These are phyloP conservation scores for Leucosporidium yakuticum DNA, from an alignment of 768 basidiomycete species.

Conservation along the genomic window DNA sequence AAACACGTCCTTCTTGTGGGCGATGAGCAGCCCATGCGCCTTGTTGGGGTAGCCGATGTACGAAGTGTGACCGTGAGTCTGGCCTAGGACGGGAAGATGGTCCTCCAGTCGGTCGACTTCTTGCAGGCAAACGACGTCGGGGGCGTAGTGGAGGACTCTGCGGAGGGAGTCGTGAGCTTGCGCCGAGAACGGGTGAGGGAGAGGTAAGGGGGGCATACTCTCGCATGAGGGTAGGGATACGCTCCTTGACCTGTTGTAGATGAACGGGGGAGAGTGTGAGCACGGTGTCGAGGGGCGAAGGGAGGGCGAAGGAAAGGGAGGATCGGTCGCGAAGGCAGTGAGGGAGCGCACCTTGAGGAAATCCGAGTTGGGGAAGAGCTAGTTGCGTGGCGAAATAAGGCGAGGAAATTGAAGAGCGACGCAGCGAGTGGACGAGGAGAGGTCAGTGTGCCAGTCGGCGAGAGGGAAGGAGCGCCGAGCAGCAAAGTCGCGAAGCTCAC, in stretches of 20 bases:
- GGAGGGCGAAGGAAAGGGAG: too few species aligned
- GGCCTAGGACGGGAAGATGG: constrained; percentile 25
- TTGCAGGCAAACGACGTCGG: constrained; percentile 31
- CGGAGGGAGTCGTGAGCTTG: background rate
- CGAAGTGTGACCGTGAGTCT: constrained; percentile 17
- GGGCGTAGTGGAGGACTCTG: constrained; percentile 26
- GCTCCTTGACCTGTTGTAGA: constrained; percentile 22
- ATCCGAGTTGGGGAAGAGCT: constrained; percentile 27
- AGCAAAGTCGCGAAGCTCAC: background rate
- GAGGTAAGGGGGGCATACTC: constrained; percentile 6
- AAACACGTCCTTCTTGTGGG: constrained; percentile 10
- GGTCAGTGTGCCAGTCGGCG: too few species aligned
- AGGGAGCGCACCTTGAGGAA: constrained; percentile 10
- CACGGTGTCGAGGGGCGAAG: too few species aligned
- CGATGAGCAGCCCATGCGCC: constrained; percentile 30
- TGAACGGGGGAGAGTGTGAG: too few species aligned
- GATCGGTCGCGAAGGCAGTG: background rate
- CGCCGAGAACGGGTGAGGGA: too few species aligned
- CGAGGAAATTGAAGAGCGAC: background rate
- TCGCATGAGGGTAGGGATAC: constrained; percentile 22
- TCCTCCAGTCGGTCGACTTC: constrained; percentile 30
- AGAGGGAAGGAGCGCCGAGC: too few species aligned
- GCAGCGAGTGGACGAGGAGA: too few species aligned
- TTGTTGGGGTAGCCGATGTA: constrained; percentile 34
- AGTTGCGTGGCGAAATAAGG: background rate